A percentile compares a stretch with the other conserved stretches of the same genome.
phyloP scores from a whole-genome alignment of 805 yeast species.

The Helenozyma rhizophorensis region DNA sequence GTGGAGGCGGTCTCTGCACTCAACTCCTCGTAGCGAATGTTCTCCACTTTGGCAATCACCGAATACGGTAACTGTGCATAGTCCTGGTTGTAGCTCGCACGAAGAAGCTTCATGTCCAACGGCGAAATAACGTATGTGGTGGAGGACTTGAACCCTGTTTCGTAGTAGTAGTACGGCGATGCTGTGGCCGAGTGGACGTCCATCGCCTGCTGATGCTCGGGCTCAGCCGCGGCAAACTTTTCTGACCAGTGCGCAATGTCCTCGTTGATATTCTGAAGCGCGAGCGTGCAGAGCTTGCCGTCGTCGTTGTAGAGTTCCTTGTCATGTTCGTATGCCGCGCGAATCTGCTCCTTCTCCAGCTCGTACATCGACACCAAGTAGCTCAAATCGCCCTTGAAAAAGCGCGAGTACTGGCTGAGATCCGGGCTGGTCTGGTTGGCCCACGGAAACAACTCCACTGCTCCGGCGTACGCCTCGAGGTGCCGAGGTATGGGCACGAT shows the following conservation, averaged over 20 bases:
- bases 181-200: background rate
- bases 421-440: conserved; percentile 25
- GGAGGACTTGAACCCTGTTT: conserved; percentile 63
- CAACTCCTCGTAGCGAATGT: conserved; percentile 60
- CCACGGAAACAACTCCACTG: conserved; percentile 52
- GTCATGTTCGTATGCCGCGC: conserved; percentile 52
- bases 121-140: conserved; percentile 68
- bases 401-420: conserved; percentile 49
- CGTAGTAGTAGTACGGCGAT: conserved; percentile 59
- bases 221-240: conserved; percentile 27
- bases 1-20: conserved; percentile 55
- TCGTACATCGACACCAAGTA: conserved; percentile 54
- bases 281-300: conserved; percentile 49
- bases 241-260: conserved; percentile 37
- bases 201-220: conserved; percentile 25
- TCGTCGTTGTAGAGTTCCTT: conserved; percentile 56
- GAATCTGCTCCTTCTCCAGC: conserved; percentile 54
- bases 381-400: conserved; percentile 60
- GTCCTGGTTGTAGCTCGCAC: conserved; percentile 50
- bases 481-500: conserved; percentile 48
- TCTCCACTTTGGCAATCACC: conserved; percentile 60
- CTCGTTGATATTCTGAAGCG: conserved; percentile 50
- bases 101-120: conserved; percentile 72
- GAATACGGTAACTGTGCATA: conserved; percentile 68
- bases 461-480: conserved; percentile 21